phyloP scores from a whole-genome alignment of 2,329 filamentous ascomycete genomes.

The Chrysoporthe puriensis region DNA sequence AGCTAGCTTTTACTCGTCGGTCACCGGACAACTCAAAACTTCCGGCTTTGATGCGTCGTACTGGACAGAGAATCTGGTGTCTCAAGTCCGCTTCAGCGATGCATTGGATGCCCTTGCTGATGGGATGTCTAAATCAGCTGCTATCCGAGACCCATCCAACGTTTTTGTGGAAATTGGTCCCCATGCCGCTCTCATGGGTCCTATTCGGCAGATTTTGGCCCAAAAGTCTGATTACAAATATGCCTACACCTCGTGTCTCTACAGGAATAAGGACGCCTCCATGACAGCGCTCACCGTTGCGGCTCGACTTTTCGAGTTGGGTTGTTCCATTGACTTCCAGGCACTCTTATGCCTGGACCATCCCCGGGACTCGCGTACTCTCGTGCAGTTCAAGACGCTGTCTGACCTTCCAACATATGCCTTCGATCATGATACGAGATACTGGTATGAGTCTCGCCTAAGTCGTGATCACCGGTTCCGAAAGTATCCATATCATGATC shows the following conservation, averaged over 20 bases:
- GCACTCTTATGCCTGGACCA: neutral
- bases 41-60: slow-evolving; percentile 30
- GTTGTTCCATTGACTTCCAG: neutral
- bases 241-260: neutral
- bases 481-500: slow-evolving; percentile 38
- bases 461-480: slow-evolving; percentile 27
- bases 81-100: slow-evolving; percentile 36
- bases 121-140: neutral
- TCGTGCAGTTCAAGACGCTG: slow-evolving; percentile 8
- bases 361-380: neutral
- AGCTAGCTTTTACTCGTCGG: slow-evolving; percentile 15
- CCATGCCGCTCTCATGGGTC: slow-evolving; percentile 34
- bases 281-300: neutral
- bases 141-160: neutral
- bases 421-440: slow-evolving; percentile 24
- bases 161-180: slow-evolving; percentile 36
- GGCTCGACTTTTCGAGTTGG: slow-evolving; percentile 9
- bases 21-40: slow-evolving; percentile 1
- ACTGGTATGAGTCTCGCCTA: slow-evolving; percentile 25
- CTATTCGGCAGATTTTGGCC: slow-evolving; percentile 30
- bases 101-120: slow-evolving; percentile 26
- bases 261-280: slow-evolving; percentile 3
- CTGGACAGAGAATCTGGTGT: slow-evolving; percentile 38
- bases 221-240: slow-evolving; percentile 15
- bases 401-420: slow-evolving; percentile 25